Evolutionary conservation across 345 rosid species (phyloP).

Genomic region (Syzygium aromaticum): DNA sequence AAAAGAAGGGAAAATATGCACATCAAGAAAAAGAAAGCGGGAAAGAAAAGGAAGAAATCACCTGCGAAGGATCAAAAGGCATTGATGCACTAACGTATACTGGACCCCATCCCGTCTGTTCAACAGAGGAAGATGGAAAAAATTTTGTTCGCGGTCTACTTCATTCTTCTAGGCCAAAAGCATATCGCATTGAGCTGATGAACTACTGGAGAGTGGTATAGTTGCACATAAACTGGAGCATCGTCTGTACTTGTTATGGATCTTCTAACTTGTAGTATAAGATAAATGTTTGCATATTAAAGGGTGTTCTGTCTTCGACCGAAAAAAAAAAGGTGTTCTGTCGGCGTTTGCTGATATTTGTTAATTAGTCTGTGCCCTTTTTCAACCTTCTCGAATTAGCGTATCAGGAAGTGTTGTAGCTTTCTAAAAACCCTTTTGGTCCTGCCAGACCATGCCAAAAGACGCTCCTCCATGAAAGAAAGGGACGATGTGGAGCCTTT

Average conservation of each 20-base stretch:
- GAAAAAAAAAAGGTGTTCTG: not conserved
- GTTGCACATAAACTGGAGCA: not conserved
- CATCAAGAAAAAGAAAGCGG: conserved; percentile 52
- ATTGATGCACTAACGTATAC: not conserved
- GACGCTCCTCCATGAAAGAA: not conserved
- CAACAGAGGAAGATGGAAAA: not conserved
- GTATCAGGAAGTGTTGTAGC: not conserved
- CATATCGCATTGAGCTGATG: not conserved
- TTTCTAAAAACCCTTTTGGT: not conserved
- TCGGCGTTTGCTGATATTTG: not conserved
- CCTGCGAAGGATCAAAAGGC: not conserved
- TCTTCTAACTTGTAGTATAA: not conserved
- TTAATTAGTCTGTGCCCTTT: not conserved
- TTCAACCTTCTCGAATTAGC: not conserved
- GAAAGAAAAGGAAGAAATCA: conserved; percentile 35
- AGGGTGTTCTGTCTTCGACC: not conserved
- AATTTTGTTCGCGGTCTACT: not conserved
- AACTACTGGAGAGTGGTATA: not conserved
- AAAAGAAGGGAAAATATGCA: conserved; percentile 34
- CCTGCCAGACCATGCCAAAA: not conserved
- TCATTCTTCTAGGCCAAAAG: not conserved
- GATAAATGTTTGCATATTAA: not conserved
- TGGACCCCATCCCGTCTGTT: not conserved
- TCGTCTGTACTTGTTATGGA: not conserved
- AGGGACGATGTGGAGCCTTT: not conserved